A percentile compares a stretch with the other conserved stretches of the same genome.
Evolutionary conservation across 1,284 basidiomycete species (phyloP).

Genomic region (Volvariella volvacea): DNA sequence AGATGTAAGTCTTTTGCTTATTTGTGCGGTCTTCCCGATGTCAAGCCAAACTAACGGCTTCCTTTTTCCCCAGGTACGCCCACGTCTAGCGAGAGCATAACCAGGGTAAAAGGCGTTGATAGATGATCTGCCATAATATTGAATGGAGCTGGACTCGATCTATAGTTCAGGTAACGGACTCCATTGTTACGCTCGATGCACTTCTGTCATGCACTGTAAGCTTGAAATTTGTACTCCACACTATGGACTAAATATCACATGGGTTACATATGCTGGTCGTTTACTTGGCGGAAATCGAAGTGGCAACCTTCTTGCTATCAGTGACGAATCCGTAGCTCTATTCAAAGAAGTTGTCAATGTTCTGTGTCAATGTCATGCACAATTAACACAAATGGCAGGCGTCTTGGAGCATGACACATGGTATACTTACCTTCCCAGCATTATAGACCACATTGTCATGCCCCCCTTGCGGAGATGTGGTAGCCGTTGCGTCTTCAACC

Average conservation of each 20-base stretch:
- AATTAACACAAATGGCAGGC: conserved; percentile 1
- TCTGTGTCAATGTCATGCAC: neutral
- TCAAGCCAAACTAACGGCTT: conserved; percentile 1
- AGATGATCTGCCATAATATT: too few relatives aligned
- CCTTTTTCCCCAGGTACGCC: conserved; percentile 22
- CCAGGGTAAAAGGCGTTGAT: too few relatives aligned
- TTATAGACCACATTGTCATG: conserved; percentile 56
- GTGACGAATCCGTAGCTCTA: conserved; percentile 60
- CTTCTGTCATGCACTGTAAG: neutral
- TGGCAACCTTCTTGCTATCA: conserved; percentile 35
- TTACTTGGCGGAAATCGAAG: conserved; percentile 11
- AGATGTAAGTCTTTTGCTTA: conserved; percentile 25
- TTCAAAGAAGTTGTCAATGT: neutral
- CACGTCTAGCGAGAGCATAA: conserved; percentile 9
- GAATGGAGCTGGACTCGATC: too few relatives aligned
- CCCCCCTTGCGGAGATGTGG: conserved; percentile 54
- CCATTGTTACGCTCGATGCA: neutral
- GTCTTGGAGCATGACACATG: too few relatives aligned
- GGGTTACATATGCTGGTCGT: too few relatives aligned
- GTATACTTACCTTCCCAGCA: conserved; percentile 38
- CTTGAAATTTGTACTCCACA: too few relatives aligned
- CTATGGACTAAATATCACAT: too few relatives aligned
- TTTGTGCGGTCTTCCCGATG: neutral
- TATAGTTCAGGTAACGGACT: too few relatives aligned
- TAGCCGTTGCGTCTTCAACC: conserved; percentile 52